Evolutionary conservation across 2,329 filamentous ascomycete genomes (phyloP).

Genomic region (Colletotrichum viniferum): DNA sequence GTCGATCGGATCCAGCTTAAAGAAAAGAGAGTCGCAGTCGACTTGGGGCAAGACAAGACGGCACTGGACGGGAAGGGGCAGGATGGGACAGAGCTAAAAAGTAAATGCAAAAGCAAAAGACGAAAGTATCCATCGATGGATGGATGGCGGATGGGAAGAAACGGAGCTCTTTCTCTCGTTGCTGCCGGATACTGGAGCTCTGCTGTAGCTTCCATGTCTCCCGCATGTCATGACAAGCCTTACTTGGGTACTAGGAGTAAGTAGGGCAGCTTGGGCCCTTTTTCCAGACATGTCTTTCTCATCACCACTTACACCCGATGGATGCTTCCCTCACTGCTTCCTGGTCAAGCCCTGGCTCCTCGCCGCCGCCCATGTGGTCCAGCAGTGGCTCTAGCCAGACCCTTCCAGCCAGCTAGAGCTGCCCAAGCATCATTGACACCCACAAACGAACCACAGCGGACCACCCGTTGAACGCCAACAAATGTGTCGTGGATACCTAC

Average conservation of each 20-base stretch:
- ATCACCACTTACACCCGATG: neutral
- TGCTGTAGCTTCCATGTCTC: neutral
- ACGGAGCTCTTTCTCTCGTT: neutral
- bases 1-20: neutral
- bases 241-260: neutral
- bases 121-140: neutral
- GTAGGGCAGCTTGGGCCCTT: neutral
- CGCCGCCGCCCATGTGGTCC: neutral
- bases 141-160: neutral
- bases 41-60: neutral
- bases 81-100: constrained; percentile 5
- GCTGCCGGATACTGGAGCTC: neutral
- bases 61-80: neutral
- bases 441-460: neutral
- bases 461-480: neutral
- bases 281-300: neutral
- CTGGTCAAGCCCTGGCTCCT: neutral
- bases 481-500: neutral
- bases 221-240: neutral
- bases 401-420: constrained; percentile 7
- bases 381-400: neutral
- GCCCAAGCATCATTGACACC: neutral
- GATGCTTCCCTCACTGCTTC: neutral
- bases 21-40: neutral
- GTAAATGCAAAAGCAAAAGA: neutral